Evolutionary conservation across 192 early-diverging fungal genomes (phyloP), one percentile per base, ranked within the genome.

Genomic region (Gaertneriomyces semiglobifer): DNA sequence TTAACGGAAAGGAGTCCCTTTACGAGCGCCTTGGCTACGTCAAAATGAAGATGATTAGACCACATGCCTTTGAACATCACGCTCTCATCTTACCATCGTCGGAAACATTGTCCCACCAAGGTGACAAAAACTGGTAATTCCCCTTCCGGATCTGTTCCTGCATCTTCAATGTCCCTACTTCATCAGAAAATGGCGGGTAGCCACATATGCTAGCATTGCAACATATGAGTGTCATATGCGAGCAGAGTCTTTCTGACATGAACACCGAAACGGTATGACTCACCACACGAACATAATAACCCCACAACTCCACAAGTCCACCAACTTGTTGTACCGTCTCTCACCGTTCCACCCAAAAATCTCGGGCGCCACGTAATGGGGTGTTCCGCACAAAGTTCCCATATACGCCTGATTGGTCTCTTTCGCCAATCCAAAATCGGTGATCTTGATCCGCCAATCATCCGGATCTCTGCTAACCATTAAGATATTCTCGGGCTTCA

Each of bases 281-380:
- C n/a, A 69, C 74, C 89, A 91, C 50, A 93, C 86, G 70, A 92
- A 95, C 38, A 93, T 69, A 16, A 94, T 87, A 0, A 93, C 92
- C 10, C 93, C 93, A n/a, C 88, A 75, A 64, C 88, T 90, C 93
- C 93, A 96, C 74, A 96, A 77, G 67, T 96, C 93, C 6, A 92
- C 91, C 18, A 73, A 75, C 41, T 80, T 81, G 44, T 81, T 76
- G 73, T 90, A 89, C 10, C 47, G 55, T 5, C 69, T 19, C 33
- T 51, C 58, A 18, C 53, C 44, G 54, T 74, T 66, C 56, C 76
- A 73, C 60, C 74, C 71, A 55, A 93, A 73, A 8, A 95, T 83
- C 72, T 93, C 93, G 3, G 93, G 93, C 1, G 93, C 93, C 6
- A 90, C 90, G 79, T 90, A 90, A 63, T 86, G 67, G 25, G 71